Base-by-base conservation (phyloP, 2,329 filamentous ascomycete species). In the Cadophora gregata region DNA sequence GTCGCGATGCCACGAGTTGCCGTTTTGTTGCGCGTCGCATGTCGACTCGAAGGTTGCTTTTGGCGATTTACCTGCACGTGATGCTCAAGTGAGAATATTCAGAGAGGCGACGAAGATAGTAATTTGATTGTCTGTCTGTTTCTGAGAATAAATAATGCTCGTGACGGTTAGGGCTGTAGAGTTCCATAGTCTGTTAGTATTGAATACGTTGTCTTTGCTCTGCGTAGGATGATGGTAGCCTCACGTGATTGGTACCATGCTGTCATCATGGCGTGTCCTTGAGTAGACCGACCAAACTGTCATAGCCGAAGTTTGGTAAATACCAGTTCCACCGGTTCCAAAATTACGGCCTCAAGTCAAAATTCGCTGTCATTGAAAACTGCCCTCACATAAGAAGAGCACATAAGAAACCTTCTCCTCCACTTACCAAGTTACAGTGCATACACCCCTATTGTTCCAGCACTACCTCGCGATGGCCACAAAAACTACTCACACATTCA, bases 11-110 rank as follows among this genome's bases (percentile, higher is more conserved):
- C 55, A 59, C 55, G 55, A 59, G 55, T 59, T 59, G 55, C 38
- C 33, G 53, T 59, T 59, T 59, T 59, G 55, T 59, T 59, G 55
- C 55, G 55, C 25, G 38, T 59, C 55, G 55, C 33, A 59, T 42
- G 21, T 42, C 9, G 33, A 21, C n/a, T 29, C 19, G 27, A 31
- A 19, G 25, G 1, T n/a, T 9, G 3, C 14, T 53, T 51, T 10
- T 31, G 50, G 19, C 5, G 14, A 31, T 9, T 25, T 50, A 19
- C 5, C n/a, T 8, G 5, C 48, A 53, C 50, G 50, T 53, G 50
- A 53, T 53, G 25, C 8, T 14, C 1, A 16, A 1, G 2, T 19
- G 27, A 12, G 24, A 27, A 4, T 10, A 3, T 14, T 14, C 3
- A 9, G 21, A 27, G 47, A 9, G 12, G 21, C 4, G 47, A 50